phyloP scores from a whole-genome alignment of 345 rosid genomes.

The Aurinia saxatilis region DNA sequence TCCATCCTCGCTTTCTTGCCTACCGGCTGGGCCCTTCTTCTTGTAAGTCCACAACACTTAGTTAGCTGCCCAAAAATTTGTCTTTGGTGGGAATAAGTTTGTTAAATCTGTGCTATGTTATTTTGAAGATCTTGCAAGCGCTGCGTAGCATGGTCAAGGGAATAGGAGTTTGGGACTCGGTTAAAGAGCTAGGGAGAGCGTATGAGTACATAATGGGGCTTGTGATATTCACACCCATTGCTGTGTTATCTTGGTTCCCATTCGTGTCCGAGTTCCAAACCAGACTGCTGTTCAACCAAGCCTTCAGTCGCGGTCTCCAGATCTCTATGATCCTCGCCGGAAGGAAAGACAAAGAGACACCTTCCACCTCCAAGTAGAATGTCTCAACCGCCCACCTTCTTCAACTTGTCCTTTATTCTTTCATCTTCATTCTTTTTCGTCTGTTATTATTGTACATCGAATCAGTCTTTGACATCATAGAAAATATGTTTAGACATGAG shows the following conservation, averaged over 20 bases:
- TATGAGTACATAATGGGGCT: constrained; percentile 83
- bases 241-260: constrained; percentile 80
- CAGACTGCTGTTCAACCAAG: constrained; percentile 91
- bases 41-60: constrained; percentile 47
- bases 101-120: constrained; percentile 9
- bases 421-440: neutral
- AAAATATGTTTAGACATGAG: neutral
- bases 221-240: constrained; percentile 58
- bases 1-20: constrained; percentile 74
- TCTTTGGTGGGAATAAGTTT: neutral
- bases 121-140: constrained; percentile 65
- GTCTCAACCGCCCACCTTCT: neutral
- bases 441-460: neutral
- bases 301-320: constrained; percentile 89
- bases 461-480: neutral
- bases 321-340: constrained; percentile 80
- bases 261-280: constrained; percentile 86
- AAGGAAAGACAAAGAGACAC: constrained; percentile 41
- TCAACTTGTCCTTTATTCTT: neutral
- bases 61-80: neutral
- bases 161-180: constrained; percentile 67
- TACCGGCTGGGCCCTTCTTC: constrained; percentile 85
- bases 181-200: constrained; percentile 84
- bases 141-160: constrained; percentile 40
- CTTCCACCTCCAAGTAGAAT: constrained; percentile 22